Evolutionary conservation across 805 yeast species (phyloP).

Genomic region (Metschnikowia peoriensis): DNA sequence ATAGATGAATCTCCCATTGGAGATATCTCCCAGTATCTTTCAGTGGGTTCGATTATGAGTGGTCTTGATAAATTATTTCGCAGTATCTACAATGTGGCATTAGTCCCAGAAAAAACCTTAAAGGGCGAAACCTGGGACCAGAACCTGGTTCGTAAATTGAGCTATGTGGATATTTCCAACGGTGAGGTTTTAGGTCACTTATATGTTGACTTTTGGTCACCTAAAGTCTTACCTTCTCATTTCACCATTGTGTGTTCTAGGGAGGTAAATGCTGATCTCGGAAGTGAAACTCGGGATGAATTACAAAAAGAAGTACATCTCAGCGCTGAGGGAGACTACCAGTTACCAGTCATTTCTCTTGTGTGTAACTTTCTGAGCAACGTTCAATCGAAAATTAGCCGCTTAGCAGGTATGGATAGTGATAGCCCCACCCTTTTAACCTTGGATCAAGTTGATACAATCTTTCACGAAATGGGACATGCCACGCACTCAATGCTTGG

Average conservation of each 20-base stretch:
- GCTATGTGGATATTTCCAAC: constrained; percentile 60
- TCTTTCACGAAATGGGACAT: constrained; percentile 98
- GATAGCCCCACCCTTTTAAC: constrained; percentile 54
- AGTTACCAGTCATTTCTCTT: constrained; percentile 85
- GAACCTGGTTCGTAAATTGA: constrained; percentile 75
- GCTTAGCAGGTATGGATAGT: constrained; percentile 25
- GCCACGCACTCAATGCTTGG: constrained; percentile 98
- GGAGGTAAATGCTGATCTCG: constrained; percentile 50
- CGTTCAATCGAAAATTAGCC: constrained; percentile 19
- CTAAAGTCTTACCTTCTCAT: constrained; percentile 86
- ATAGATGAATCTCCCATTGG: constrained; percentile 30
- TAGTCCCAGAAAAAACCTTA: constrained; percentile 61
- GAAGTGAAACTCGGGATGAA: constrained; percentile 25
- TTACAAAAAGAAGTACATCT: constrained; percentile 31
- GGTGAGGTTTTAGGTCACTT: constrained; percentile 68
- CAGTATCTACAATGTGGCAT: constrained; percentile 70
- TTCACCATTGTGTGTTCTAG: constrained; percentile 96
- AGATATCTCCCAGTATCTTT: constrained; percentile 67
- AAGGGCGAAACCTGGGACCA: constrained; percentile 83
- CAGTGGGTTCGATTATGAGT: constrained; percentile 81
- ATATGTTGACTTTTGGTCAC: constrained; percentile 83
- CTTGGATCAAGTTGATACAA: constrained; percentile 82
- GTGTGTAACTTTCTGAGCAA: constrained; percentile 68
- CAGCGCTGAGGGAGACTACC: constrained; percentile 53
- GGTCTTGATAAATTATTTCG: constrained; percentile 75